These are phyloP conservation scores for Chrysosporium keratinophilum DNA, from an alignment of 2,329 filamentous ascomycete species.

Conservation along the genomic window DNA sequence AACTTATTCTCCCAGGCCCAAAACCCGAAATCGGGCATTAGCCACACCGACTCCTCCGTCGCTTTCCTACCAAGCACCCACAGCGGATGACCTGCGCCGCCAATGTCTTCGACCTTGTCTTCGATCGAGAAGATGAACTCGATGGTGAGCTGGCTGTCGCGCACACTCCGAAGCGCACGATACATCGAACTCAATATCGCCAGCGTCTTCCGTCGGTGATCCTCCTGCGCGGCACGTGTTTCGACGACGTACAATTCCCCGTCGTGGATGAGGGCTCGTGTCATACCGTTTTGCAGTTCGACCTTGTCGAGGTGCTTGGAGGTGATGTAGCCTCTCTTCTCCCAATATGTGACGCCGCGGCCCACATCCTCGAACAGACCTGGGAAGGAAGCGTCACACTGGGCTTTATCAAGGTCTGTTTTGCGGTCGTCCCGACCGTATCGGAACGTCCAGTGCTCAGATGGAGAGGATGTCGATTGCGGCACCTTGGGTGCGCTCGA, in stretches of 20 bases:
- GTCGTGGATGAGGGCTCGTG: constrained; percentile 25
- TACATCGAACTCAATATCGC: constrained; percentile 41
- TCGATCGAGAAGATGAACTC: constrained; percentile 40
- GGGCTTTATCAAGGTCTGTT: constrained; percentile 21
- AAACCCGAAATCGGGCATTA: constrained; percentile 45
- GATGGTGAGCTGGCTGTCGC: constrained; percentile 32
- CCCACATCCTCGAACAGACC: constrained; percentile 30
- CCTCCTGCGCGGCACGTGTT: constrained; percentile 25
- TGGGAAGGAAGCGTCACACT: constrained; percentile 28
- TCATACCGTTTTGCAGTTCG: constrained; percentile 26
- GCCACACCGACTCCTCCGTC: constrained; percentile 37
- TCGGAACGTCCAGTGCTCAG: constrained; percentile 24
- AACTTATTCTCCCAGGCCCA: constrained; percentile 39
- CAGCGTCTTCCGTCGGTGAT: constrained; percentile 31
- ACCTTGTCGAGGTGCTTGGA: constrained; percentile 25
- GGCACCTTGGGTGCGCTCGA: constrained; percentile 15
- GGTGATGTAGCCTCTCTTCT: constrained; percentile 20
- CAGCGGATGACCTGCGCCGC: constrained; percentile 27
- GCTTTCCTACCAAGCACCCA: constrained; percentile 37
- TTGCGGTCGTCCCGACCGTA: constrained; percentile 27
- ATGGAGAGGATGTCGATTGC: constrained; percentile 4
- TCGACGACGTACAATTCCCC: constrained; percentile 28
- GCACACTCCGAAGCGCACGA: constrained; percentile 37
- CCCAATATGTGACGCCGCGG: constrained; percentile 26
- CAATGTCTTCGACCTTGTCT: constrained; percentile 37